Base-by-base conservation (phyloP, 2,329 filamentous ascomycete species). In the Xylariomycetidae sp. region DNA sequence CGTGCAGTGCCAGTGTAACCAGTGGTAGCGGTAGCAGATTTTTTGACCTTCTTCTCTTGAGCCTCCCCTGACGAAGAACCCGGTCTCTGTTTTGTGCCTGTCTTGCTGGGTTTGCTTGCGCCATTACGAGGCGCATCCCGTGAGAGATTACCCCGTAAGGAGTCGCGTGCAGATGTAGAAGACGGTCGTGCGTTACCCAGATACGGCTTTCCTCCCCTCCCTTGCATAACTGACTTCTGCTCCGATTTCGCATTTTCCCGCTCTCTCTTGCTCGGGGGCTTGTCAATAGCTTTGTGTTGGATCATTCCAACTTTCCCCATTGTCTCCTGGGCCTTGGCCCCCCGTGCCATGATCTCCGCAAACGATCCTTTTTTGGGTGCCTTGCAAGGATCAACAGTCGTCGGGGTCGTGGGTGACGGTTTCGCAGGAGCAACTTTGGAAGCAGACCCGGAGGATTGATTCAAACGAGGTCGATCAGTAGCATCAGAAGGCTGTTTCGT, bases 201-300 rank as follows among this genome's bases (percentile, higher is more conserved):
- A 27, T 53, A 54, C n/a, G 45, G 12, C 18, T 47, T 51, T 33
- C 36, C 44, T 20, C 45, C 37, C 36, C 42, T 56, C 32, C 51
- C 58, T 38, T 54, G 58, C 32, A 40, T 40, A 40, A 56, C 56
- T 27, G 61, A 28, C 44, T 54, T 61, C 9, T 67, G 67, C 29
- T 72, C 70, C 17, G 63, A 59, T 45, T 67, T 67, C 16, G 58
- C 43, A 15, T 62, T 59, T 38, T 67, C 62, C 17, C 74, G 69
- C 40, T 79, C 70, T 39, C 67, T 70, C 55, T 69, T 82, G 40
- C 62, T 67, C 6, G 71, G 62, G n/a, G 71, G 59, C 50, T 79
- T 82, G 46, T 85, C 82, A 2, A 80, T 73, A 14, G 80, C 70
- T 54, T 87, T 87, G 58, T 88, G 82, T 53, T 86, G 83, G 45